A percentile compares a stretch with the other conserved stretches of the same genome.
Conservation (phyloP, 2,329 filamentous ascomycete genomes). For the Stenocarpella maydis region DNA sequence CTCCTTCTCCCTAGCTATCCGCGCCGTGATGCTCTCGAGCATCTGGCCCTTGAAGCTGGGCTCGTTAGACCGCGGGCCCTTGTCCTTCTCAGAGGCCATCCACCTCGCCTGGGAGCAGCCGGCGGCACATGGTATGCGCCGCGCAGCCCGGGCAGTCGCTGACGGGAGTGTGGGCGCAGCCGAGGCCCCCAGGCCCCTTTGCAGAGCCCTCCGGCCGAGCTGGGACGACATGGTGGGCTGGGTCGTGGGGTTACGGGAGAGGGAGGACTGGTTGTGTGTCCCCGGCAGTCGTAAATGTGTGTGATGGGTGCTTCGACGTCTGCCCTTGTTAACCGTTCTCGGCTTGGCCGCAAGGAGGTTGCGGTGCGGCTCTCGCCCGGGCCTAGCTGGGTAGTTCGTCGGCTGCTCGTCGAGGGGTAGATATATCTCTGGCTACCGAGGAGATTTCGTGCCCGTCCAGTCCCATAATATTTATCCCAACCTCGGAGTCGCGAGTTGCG, state of each 20-base stretch:
- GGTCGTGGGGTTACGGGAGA: not conserved
- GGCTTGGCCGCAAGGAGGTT: not conserved
- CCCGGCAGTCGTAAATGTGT: not conserved
- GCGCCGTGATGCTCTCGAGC: conserved; percentile 59
- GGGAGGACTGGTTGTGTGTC: not conserved
- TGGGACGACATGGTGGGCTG: conserved; percentile 32
- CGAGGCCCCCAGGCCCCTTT: conserved; percentile 22
- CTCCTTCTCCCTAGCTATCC: conserved; percentile 56
- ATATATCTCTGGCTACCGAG: conserved; percentile 7
- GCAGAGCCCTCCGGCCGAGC: conserved; percentile 33
- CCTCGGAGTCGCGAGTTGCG: not conserved
- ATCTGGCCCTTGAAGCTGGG: conserved; percentile 61
- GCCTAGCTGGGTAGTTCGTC: conserved; percentile 1
- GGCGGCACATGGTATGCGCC: conserved; percentile 13
- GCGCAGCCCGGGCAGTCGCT: conserved; percentile 4
- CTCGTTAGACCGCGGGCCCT: conserved; percentile 28
- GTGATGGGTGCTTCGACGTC: not conserved
- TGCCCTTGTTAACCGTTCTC: not conserved
- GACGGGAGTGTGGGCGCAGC: not conserved
- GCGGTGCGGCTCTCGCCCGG: not conserved
- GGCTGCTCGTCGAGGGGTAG: not conserved
- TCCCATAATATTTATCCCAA: not conserved
- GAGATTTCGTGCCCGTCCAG: not conserved
- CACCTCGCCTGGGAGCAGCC: conserved; percentile 26
- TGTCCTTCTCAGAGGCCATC: conserved; percentile 30